Conservation (phyloP, 2,329 filamentous ascomycete species). For the Blumeria graminis region DNA sequence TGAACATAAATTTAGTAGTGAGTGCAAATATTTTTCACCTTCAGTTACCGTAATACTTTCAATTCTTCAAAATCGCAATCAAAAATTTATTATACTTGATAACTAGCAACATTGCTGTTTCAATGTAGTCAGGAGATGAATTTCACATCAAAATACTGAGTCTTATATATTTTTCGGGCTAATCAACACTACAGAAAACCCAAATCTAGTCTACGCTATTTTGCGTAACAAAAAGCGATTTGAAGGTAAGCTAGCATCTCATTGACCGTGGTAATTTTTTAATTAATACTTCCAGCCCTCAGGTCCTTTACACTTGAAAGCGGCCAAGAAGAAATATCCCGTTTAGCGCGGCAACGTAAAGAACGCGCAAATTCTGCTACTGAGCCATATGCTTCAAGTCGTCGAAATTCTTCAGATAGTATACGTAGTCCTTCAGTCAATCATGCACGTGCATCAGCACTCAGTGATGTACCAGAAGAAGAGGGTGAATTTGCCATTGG, state of each 20-base stretch:
- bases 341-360: conserved; percentile 46
- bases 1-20: conserved; percentile 66
- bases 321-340: conserved; percentile 74
- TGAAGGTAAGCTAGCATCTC: conserved; percentile 21
- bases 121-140: too few species aligned
- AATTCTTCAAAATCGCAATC: too few species aligned
- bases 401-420: conserved; percentile 42
- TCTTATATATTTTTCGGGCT: background rate
- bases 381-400: conserved; percentile 16
- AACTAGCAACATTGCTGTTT: too few species aligned
- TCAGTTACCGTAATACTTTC: too few species aligned
- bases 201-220: conserved; percentile 57
- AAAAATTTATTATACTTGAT: too few species aligned
- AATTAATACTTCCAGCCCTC: conserved; percentile 24
- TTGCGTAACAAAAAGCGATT: conserved; percentile 62
- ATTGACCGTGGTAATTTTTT: background rate
- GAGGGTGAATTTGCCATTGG: conserved; percentile 72
- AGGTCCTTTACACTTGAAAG: conserved; percentile 78
- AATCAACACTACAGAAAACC: conserved; percentile 30
- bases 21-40: conserved; percentile 13
- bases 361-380: conserved; percentile 27
- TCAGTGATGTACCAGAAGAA: conserved; percentile 52
- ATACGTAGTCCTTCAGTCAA: conserved; percentile 33
- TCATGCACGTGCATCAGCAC: conserved; percentile 26
- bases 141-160: background rate